phyloP scores from a whole-genome alignment of 306 rosid species.

The Echinosophora koreensis region DNA sequence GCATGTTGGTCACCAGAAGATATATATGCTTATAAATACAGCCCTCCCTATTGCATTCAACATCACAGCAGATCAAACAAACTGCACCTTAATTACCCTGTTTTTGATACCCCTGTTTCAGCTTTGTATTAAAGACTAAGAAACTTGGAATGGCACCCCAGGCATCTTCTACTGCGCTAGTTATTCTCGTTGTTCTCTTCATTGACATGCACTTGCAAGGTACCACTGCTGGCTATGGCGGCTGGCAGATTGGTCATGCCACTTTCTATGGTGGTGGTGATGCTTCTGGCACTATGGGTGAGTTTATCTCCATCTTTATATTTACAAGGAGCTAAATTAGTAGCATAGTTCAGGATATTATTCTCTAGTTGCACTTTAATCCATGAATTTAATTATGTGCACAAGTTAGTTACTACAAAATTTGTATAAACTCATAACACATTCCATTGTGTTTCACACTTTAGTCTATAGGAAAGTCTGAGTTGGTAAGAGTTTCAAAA shows the following conservation, averaged over 20 bases:
- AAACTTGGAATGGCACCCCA: slow-evolving; percentile 54
- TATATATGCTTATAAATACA: slow-evolving; percentile 68
- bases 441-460: too few relatives aligned
- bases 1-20: slow-evolving; percentile 21
- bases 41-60: slow-evolving; percentile 23
- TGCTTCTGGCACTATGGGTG: slow-evolving; percentile 92
- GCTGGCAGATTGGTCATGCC: slow-evolving; percentile 78
- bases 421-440: background rate
- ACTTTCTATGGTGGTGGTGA: slow-evolving; percentile 91
- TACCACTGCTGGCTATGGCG: slow-evolving; percentile 58
- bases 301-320: background rate
- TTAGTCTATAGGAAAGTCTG: too few relatives aligned
- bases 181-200: slow-evolving; percentile 41
- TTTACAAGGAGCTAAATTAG: too few relatives aligned
- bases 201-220: slow-evolving; percentile 41
- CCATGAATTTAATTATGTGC: too few relatives aligned
- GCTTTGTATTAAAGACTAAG: background rate
- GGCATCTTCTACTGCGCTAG: slow-evolving; percentile 41
- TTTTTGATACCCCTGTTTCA: background rate
- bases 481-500: too few relatives aligned
- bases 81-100: slow-evolving; percentile 28
- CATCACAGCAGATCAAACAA: slow-evolving; percentile 36
- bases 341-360: too few relatives aligned
- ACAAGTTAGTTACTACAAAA: too few relatives aligned
- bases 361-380: too few relatives aligned